Base-by-base conservation (phyloP, 1,284 basidiomycete genomes). In the Phellopilus nigrolimitatus region DNA sequence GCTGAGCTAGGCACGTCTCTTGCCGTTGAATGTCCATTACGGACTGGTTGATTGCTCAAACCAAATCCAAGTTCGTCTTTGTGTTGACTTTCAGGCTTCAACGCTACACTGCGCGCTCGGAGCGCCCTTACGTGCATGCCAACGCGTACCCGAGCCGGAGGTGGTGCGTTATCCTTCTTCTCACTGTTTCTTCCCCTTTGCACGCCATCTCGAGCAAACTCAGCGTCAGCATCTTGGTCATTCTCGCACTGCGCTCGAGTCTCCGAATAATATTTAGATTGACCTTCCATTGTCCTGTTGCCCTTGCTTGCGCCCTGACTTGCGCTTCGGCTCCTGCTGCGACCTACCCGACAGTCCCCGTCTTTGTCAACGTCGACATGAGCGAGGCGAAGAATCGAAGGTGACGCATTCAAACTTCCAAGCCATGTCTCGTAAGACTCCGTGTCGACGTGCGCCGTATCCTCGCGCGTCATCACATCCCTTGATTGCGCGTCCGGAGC, bases 341-440 rank as follows among this genome's bases (percentile, higher is more conserved):
- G 33, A 25, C 31, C 34, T n/a, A 9, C 15, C 33, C 45, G 15
- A 7, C 17, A 31, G 10, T 17, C n/a, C n/a, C 15, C n/a, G 24
- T 36, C 15, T 12, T 9, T 5, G 33, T 28, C 24, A 24, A 36
- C 15, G 15, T 47, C 15, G 7, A 47, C 45, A 38, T 24, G 39
- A 10, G 48, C n/a, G 17, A 49, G 37, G 9, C 22, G 48, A 13
- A 49, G 10, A 31, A 22, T 30, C 19, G 48, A 49, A 8, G 41
- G 17, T 10, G 21, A 41, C 6, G 39, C 41, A 25, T 42, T 25
- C 27, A 49, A 17, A 33, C 28, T 28, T 4, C 47, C 25, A 25
- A 42, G 15, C 47, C 47, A 49, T 3, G 30, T 27, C 27, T 41
- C 30, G n/a, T 41, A 49, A n/a, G 39, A 15, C 8, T 12, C 48